Evolutionary conservation across 1,284 basidiomycete species (phyloP).

Genomic region (Peniophora sp.): DNA sequence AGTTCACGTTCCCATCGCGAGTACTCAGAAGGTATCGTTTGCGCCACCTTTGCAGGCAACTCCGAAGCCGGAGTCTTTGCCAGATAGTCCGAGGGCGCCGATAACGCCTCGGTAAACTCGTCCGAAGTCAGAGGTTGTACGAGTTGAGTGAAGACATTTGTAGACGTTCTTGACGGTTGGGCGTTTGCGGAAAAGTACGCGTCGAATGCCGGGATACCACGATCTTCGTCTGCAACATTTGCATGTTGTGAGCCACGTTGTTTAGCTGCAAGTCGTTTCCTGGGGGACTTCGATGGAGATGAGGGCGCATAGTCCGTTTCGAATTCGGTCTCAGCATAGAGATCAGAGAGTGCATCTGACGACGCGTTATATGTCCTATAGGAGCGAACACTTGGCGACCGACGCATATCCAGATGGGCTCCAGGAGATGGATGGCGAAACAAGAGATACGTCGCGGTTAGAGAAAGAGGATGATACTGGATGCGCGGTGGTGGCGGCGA

Average conservation of each 20-base stretch:
- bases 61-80: constrained; percentile 21
- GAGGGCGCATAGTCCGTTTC: background rate
- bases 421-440: too few relatives aligned
- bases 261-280: background rate
- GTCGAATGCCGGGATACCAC: constrained; percentile 54
- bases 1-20: constrained; percentile 66
- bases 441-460: too few relatives aligned
- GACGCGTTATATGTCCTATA: constrained; percentile 1
- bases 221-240: background rate
- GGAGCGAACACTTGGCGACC: background rate
- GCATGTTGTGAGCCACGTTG: background rate
- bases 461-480: too few relatives aligned
- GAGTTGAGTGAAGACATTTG: constrained; percentile 67
- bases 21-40: constrained; percentile 39
- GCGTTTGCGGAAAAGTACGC: constrained; percentile 70
- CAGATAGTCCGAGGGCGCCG: constrained; percentile 20
- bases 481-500: too few relatives aligned
- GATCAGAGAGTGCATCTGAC: background rate
- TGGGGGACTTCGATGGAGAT: background rate
- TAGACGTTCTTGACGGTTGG: constrained; percentile 61
- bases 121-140: constrained; percentile 60
- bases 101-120: constrained; percentile 48
- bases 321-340: background rate
- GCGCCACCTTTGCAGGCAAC: constrained; percentile 20
- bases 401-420: too few relatives aligned